Percentiles rank a stretch among this genome's conserved stretches.
Evolutionary conservation across 352 stramenopile genomes (phyloP).

Genomic region (Pythium scleroteichum): DNA sequence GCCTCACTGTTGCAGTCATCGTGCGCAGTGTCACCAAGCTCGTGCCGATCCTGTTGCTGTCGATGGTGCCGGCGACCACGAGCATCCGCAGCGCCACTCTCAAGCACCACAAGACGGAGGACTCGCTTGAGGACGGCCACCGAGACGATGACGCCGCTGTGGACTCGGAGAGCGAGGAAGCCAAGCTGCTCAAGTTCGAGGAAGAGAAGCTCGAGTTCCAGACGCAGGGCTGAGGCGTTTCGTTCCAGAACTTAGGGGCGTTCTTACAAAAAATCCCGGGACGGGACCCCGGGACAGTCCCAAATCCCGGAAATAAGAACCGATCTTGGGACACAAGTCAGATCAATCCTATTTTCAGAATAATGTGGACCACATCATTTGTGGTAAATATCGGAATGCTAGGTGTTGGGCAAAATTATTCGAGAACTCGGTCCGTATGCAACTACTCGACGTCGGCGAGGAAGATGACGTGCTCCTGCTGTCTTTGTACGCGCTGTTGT

Average conservation of each 20-base stretch:
- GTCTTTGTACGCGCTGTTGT: too few relatives aligned
- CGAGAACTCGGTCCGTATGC: too few relatives aligned
- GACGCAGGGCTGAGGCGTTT: slow-evolving; percentile 20
- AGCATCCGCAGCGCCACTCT: slow-evolving; percentile 61
- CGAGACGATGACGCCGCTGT: slow-evolving; percentile 25
- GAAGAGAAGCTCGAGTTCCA: slow-evolving; percentile 41
- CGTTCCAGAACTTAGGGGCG: neutral
- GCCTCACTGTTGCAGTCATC: slow-evolving; percentile 53
- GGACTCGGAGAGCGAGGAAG: slow-evolving; percentile 21
- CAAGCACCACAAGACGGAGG: slow-evolving; percentile 31
- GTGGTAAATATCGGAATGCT: too few relatives aligned
- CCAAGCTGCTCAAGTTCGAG: slow-evolving; percentile 27
- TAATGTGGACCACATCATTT: too few relatives aligned
- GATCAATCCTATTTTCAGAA: too few relatives aligned
- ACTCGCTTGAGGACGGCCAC: slow-evolving; percentile 33
- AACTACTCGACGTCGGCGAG: too few relatives aligned
- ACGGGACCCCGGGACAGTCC: too few relatives aligned
- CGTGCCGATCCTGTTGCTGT: slow-evolving; percentile 66
- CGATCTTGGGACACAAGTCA: too few relatives aligned
- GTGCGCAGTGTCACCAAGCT: slow-evolving; percentile 66
- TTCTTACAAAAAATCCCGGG: too few relatives aligned
- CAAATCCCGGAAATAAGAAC: too few relatives aligned
- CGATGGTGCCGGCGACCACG: slow-evolving; percentile 72
- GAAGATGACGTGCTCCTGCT: too few relatives aligned
- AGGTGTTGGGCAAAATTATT: too few relatives aligned